Evolutionary conservation across 768 basidiomycete species (phyloP), one percentile per base, ranked within the genome.

Genomic region (Naganishia kalamii): DNA sequence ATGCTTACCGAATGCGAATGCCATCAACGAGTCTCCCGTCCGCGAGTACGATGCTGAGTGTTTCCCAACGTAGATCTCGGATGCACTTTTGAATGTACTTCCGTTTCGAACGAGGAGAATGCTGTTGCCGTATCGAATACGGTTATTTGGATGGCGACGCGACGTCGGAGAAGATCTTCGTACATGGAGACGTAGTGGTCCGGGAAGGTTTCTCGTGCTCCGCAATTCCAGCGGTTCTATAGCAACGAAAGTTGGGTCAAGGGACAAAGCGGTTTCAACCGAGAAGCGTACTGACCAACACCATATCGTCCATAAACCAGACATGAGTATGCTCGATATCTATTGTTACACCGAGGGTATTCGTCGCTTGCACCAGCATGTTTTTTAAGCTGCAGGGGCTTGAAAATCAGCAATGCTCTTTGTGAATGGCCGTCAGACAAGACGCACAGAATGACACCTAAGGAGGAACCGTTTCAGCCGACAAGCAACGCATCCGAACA

Each of bases 261-360:
- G 25, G 29, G 43, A 8, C 13, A 52, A 41, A 30, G 11, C 10
- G 21, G 2, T n/a, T 27, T 27, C 23, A 1, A 7, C 25, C 29
- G 29, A 29, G 21, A 40, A 8, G 17, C 27, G 10, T 43, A 71
- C 72, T 52, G 35, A 75, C 78, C 77, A 99, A 85, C 68, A 92
- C 88, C 72, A 98, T 86, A 74, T 94, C 91, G 15, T 92, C 93
- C 15, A 99, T 85, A 78, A 99, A 98, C 46, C 92, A 88, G 68
- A 98, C 92, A 75, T 96, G 91, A 71, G 93, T 94, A 77, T 93
- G 90, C 77, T 97, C 94, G 67, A 98, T 92, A 76, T 98, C 94
- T 69, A 97, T 94, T 8, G 96, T 99, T 19, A 94, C 93, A 27
- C 93, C 93, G 32, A 99, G 84, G 19, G 93, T 85, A 51, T 88